Percentiles rank a stretch among this genome's conserved stretches.
phyloP scores from a whole-genome alignment of 345 rosid genomes.

The Melaleuca alternifolia region DNA sequence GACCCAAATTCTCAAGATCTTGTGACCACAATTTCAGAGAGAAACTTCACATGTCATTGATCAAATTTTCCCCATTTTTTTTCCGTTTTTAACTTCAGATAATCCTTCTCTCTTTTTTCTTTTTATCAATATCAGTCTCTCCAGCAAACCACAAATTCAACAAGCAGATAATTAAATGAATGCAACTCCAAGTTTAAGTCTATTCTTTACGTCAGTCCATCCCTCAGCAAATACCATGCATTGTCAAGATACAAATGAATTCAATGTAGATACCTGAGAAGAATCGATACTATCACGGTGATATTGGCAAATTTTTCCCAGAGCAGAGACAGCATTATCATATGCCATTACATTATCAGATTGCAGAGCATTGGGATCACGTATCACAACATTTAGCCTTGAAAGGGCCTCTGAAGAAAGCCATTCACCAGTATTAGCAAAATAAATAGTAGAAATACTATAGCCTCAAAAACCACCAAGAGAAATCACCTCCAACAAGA shows the following conservation, averaged over 20 bases:
- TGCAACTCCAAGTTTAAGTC: background rate
- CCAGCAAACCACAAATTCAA: background rate
- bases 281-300: conserved; percentile 86
- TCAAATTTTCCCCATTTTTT: background rate
- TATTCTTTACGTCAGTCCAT: background rate
- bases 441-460: background rate
- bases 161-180: background rate
- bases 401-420: conserved; percentile 81
- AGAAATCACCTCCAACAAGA: conserved; percentile 78
- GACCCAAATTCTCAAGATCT: background rate
- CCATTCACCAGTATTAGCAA: conserved; percentile 10
- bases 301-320: conserved; percentile 91
- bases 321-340: conserved; percentile 99
- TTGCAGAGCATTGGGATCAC: conserved; percentile 68
- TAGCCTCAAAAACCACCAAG: background rate
- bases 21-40: background rate
- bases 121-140: background rate
- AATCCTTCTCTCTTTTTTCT: background rate
- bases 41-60: background rate
- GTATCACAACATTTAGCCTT: conserved; percentile 79
- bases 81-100: background rate
- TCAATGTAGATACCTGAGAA: conserved; percentile 51
- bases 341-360: conserved; percentile 92
- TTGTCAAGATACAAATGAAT: background rate
- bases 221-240: background rate